Evolutionary conservation across 2,329 filamentous ascomycete genomes (phyloP).

Genomic region (Colletotrichum ledebouriae): DNA sequence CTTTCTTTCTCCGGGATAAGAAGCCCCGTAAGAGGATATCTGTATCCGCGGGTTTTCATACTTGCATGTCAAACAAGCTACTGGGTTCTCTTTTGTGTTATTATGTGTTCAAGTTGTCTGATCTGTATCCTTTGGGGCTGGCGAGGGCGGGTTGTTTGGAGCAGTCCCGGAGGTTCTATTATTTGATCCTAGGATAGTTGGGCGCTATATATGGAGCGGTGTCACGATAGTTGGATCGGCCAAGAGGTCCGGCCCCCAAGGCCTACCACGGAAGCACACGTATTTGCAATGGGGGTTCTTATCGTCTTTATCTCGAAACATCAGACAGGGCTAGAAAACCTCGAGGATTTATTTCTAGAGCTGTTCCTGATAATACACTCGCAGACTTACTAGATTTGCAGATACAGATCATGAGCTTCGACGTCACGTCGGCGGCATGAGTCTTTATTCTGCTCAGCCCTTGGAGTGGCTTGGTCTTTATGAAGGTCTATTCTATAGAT

Average conservation of each 20-base stretch:
- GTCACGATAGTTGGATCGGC: constrained; percentile 34
- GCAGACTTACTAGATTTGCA: background rate
- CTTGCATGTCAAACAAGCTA: background rate
- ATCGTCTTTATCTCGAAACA: constrained; percentile 13
- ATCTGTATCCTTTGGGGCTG: background rate
- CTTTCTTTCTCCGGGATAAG: constrained; percentile 9
- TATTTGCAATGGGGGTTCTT: background rate
- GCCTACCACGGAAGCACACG: constrained; percentile 7
- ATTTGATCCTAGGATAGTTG: constrained; percentile 14
- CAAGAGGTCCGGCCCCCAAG: constrained; percentile 7
- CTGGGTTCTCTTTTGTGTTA: background rate
- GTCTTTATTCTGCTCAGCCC: too few relatives aligned
- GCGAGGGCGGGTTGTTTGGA: background rate
- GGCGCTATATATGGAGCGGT: constrained; percentile 22
- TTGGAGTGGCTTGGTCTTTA: too few relatives aligned
- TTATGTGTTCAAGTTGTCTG: background rate
- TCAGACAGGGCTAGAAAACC: constrained; percentile 1
- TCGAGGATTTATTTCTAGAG: background rate
- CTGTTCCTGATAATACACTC: background rate
- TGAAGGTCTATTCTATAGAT: too few relatives aligned
- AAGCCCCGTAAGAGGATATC: background rate
- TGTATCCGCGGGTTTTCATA: background rate
- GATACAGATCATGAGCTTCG: too few relatives aligned
- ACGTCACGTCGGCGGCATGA: too few relatives aligned
- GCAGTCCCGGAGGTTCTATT: constrained; percentile 12